Conservation (phyloP, 2,329 filamentous ascomycete genomes). For the Chaetomiaceae sp. region DNA sequence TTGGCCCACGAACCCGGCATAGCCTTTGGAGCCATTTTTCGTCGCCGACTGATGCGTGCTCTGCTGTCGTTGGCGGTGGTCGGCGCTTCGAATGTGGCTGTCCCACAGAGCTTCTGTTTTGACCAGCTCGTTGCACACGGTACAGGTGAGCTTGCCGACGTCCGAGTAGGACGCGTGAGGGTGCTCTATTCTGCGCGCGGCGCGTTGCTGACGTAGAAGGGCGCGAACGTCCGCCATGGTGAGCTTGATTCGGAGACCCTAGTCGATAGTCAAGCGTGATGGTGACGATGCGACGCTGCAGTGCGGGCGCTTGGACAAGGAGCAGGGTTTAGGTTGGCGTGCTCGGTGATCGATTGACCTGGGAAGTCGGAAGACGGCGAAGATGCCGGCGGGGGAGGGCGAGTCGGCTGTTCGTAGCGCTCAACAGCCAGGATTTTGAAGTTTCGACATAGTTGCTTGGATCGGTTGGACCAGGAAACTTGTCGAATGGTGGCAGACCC, state of each 20-base stretch:
- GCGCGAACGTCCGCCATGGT: constrained; percentile 73
- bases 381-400: no score
- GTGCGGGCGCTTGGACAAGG: no score
- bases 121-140: constrained; percentile 56
- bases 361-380: no score
- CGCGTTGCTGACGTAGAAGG: constrained; percentile 71
- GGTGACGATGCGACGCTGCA: background rate
- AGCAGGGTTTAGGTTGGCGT: no score
- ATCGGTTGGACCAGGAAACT: no score
- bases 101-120: constrained; percentile 65
- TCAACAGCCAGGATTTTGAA: no score
- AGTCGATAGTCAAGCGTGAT: background rate
- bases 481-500: no score
- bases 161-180: constrained; percentile 63
- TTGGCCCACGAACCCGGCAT: constrained; percentile 23
- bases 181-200: constrained; percentile 65
- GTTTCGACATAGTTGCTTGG: no score
- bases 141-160: constrained; percentile 61
- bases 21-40: constrained; percentile 15
- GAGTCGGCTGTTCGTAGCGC: no score
- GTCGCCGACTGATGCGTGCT: constrained; percentile 22
- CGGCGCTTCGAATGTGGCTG: constrained; percentile 47
- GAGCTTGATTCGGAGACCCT: background rate
- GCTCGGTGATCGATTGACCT: no score
- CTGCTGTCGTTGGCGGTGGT: constrained; percentile 38